Percentiles rank a stretch among this genome's conserved stretches.
Conservation (phyloP, 192 early-diverging fungal genomes). For the Gorgonomyces haynaldii region DNA sequence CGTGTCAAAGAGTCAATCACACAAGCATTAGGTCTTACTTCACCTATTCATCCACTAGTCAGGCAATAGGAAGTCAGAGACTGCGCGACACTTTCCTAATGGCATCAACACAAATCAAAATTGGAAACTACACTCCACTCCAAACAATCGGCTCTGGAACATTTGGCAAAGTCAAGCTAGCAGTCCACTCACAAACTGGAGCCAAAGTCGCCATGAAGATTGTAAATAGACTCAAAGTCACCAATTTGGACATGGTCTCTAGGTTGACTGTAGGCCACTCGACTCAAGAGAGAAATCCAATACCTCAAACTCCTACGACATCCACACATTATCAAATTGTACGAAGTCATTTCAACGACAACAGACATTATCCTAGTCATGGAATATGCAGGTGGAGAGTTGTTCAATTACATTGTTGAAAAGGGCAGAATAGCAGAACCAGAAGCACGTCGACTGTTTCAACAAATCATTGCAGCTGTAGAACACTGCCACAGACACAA, state of each 20-base stretch:
- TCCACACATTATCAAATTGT: conserved; percentile 97
- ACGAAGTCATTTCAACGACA: conserved; percentile 93
- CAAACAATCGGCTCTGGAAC: conserved; percentile 94
- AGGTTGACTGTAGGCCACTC: too few relatives aligned
- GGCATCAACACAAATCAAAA: conserved; percentile 36
- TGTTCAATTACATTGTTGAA: conserved; percentile 93
- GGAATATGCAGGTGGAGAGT: conserved; percentile 89
- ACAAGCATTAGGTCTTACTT: too few relatives aligned
- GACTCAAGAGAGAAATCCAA: conserved; percentile 95
- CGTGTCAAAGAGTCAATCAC: too few relatives aligned
- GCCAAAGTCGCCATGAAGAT: conserved; percentile 96
- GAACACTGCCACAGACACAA: conserved; percentile 48
- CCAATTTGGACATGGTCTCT: conserved; percentile 92
- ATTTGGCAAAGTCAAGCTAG: conserved; percentile 98
- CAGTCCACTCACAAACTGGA: conserved; percentile 87
- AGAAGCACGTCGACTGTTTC: conserved; percentile 39
- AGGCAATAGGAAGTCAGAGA: too few relatives aligned
- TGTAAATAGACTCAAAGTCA: conserved; percentile 84
- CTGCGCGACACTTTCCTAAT: too few relatives aligned
- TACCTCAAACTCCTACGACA: conserved; percentile 89
- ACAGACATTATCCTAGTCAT: conserved; percentile 98
- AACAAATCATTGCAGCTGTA: conserved; percentile 45
- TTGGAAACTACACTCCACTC: conserved; percentile 86
- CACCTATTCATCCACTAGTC: too few relatives aligned
- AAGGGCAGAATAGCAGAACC: conserved; percentile 47